Conservation (phyloP, 495 filamentous ascomycete species). For the Apiosordaria backusii region DNA sequence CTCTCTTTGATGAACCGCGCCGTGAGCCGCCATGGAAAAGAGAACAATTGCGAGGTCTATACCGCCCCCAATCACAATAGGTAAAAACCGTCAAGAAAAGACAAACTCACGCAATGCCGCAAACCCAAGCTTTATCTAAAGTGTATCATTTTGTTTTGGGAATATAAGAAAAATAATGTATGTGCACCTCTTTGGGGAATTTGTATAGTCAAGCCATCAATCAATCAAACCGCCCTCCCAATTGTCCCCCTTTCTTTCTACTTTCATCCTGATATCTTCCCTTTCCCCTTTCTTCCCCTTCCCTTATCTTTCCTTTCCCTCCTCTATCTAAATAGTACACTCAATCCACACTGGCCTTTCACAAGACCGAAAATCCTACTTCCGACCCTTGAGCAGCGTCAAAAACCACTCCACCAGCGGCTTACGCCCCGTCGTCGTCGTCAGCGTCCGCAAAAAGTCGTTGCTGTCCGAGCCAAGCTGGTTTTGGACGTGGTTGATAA, state of each 20-base stretch:
- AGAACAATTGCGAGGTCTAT: too few species aligned
- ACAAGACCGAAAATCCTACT: constrained; percentile 19
- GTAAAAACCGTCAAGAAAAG: too few species aligned
- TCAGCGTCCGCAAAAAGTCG: constrained; percentile 50
- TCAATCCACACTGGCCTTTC: background rate
- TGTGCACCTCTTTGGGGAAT: background rate
- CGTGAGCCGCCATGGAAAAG: too few species aligned
- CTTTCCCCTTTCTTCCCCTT: background rate
- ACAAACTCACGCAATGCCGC: background rate
- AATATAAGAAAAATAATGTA: background rate
- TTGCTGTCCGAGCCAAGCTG: constrained; percentile 44
- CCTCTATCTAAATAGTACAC: background rate
- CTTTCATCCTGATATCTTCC: background rate
- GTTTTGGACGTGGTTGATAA: constrained; percentile 46
- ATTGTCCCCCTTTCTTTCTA: background rate
- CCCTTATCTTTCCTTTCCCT: background rate
- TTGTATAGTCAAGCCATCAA: background rate
- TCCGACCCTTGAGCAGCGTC: constrained; percentile 37
- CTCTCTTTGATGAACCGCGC: too few species aligned
- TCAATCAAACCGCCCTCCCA: background rate
- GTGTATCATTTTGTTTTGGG: background rate
- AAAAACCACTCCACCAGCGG: constrained; percentile 48
- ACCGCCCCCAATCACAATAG: too few species aligned
- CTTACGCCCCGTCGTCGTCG: constrained; percentile 47
- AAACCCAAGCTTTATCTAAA: background rate